phyloP scores from a whole-genome alignment of 2,329 filamentous ascomycete species.

The Penicillium fuscoglaucum region DNA sequence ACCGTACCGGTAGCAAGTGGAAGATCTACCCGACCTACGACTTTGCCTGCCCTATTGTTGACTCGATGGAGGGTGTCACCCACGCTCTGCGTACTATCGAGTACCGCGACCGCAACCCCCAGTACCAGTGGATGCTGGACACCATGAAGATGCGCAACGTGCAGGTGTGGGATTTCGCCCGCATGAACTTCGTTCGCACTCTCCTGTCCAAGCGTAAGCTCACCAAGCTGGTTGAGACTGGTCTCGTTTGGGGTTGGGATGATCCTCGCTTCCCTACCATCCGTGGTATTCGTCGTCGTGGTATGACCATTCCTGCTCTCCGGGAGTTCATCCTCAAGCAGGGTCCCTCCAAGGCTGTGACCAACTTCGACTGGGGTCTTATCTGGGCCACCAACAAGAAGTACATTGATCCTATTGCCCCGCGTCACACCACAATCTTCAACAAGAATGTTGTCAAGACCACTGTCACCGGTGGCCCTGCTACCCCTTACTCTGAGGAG shows the following conservation, averaged over 20 bases:
- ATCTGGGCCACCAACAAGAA: conserved; percentile 69
- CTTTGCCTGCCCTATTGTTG: conserved; percentile 64
- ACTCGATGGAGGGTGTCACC: conserved; percentile 63
- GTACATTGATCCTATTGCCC: conserved; percentile 74
- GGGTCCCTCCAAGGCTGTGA: conserved; percentile 51
- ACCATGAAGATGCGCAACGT: conserved; percentile 48
- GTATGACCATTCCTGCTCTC: conserved; percentile 51
- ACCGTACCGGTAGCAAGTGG: conserved; percentile 64
- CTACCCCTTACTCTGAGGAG: conserved; percentile 65
- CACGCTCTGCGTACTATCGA: conserved; percentile 66
- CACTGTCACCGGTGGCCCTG: conserved; percentile 65
- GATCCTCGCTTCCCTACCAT: conserved; percentile 55
- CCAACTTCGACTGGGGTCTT: conserved; percentile 52
- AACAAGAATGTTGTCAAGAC: conserved; percentile 71
- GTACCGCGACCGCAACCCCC: conserved; percentile 54
- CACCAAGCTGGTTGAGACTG: conserved; percentile 51
- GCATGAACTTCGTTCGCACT: conserved; percentile 54
- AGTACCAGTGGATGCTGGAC: conserved; percentile 55
- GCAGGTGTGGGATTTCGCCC: conserved; percentile 54
- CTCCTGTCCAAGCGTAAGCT: conserved; percentile 54
- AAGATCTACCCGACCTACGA: conserved; percentile 69
- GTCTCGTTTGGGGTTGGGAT: conserved; percentile 53
- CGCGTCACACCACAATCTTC: conserved; percentile 71
- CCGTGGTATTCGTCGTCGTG: conserved; percentile 51
- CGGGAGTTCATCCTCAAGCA: conserved; percentile 54